Base-by-base conservation (phyloP, 768 basidiomycete species). In the Chalciporus sphaerocephalus region DNA sequence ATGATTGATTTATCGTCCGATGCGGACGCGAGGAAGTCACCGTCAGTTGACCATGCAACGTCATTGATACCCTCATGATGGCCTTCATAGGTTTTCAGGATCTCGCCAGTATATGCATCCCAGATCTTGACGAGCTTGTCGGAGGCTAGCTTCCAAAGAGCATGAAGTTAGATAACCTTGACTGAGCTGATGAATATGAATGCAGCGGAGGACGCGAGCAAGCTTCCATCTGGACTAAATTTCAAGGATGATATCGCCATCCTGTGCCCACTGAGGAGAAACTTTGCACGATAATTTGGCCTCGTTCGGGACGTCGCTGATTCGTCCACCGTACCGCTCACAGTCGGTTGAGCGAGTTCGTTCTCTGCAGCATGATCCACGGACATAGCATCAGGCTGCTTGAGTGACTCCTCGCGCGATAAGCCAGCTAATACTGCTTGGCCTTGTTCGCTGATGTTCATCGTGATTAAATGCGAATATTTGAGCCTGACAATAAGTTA, bases 1-100 rank as follows among this genome's bases (percentile, higher is more conserved):
- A 84, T 76, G 46, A 95, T 80, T 0, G 87, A 87, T 55, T 87
- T 86, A 66, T 98, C 95, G 63, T 99, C 95, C 4, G 92, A 95
- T 0, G 91, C 93, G 32, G 91, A 91, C 1, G 95, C 93, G 27
- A 98, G 66, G 59, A 83, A 86, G 44, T 85, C 78, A 18, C 83
- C 83, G 60, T 95, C 87, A 44, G 69, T 69, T 0, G 92, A 90
- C 87, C 93, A 95, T 15, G 91, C 86, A 49, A 97, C 69, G 59
- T 95, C 91, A 38, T 91, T 93, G 50, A 98, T 81, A 2, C 95
- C 95, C 61, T 84, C 76, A 6, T 74, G 74, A 58, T 92, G 89
- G 2, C 88, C 87, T 50, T 75, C 67, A 28, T 87, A 71, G 2
- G 88, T 93, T 44, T 78, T 78, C 36, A 87, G 69, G 53, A 87